These are phyloP conservation scores for Tephrocybe sp. DNA, from an alignment of 768 basidiomycete species.

Conservation along the genomic window DNA sequence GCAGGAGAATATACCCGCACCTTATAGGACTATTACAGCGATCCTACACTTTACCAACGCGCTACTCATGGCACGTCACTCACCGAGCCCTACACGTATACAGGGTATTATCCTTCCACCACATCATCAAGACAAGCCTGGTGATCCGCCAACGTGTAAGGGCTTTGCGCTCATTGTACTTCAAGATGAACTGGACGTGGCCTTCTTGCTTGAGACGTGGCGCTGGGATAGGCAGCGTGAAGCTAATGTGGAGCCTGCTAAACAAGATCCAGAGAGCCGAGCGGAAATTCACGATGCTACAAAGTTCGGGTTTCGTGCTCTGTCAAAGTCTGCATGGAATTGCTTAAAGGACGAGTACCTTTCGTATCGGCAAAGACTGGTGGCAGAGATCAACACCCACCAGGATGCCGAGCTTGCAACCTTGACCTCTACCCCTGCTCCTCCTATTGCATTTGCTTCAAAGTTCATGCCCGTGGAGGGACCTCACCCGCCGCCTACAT, in stretches of 20 bases:
- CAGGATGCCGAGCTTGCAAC: constrained; percentile 21
- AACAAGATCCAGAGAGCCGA: not conserved
- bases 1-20: constrained; percentile 71
- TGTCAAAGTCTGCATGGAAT: constrained; percentile 64
- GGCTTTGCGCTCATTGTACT: constrained; percentile 76
- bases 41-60: constrained; percentile 45
- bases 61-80: constrained; percentile 27
- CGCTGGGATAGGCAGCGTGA: constrained; percentile 49
- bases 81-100: constrained; percentile 27
- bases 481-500: not conserved
- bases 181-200: constrained; percentile 34
- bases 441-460: not conserved
- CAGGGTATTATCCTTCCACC: constrained; percentile 59
- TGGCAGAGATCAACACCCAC: constrained; percentile 42
- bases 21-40: constrained; percentile 49
- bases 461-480: constrained; percentile 5
- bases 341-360: constrained; percentile 68
- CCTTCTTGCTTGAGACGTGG: constrained; percentile 50
- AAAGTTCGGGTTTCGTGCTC: constrained; percentile 58
- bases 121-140: constrained; percentile 63
- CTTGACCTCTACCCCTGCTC: not conserved
- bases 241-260: not conserved
- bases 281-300: constrained; percentile 37
- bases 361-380: constrained; percentile 53
- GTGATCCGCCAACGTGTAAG: constrained; percentile 58